Base-by-base conservation (phyloP, 176 grass and related monocot species). In the Oryza coarctata region DNA sequence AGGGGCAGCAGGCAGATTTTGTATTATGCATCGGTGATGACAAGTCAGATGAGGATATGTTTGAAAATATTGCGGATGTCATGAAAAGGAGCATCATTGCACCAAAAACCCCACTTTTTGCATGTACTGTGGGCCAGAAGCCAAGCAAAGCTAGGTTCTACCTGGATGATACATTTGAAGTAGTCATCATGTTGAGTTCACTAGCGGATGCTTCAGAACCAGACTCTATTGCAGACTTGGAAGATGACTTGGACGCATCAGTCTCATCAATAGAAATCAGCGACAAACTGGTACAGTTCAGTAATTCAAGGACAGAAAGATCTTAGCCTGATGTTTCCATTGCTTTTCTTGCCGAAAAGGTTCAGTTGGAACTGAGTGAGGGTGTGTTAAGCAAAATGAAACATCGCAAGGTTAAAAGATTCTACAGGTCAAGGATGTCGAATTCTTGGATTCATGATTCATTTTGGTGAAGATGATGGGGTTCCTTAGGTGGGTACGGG, bases 21-120 rank as follows among this genome's bases (percentile, higher is more conserved):
- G 94, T 97, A 36, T 65, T 97, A 77, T 97, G 91, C 77, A 77
- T 97, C 0, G 94, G 94, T 6, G 94, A 97, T 47, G 94, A 97
- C 78, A 93, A 91, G 73, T 97, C 94, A 7, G 91, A 97, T 68
- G 94, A 97, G 78, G 94, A 97, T 77, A 97, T 97, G 94, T 97
- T 97, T 41, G 94, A 93, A 87, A 92, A 92, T 58, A 88, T 97
- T n/a, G 50, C 88, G 30, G 89, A 86, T 66, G 77, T 77, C 63
- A 81, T 93, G 78, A 85, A 89, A 22, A 93, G 84, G 85, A 76
- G 79, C 69, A 78, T 97, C 2, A 89, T 88, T 71, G 84, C 89
- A 66, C 49, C 78, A 17, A 86, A 89, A 75, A 86, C 91, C 5
- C 77, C 88, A 22, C 65, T 97, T 30, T 97, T 91, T 84, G 94